A percentile compares a stretch with the other conserved stretches of the same genome.
Conservation (phyloP, 108 stramenopile species). For the Conticribra weissflogii region DNA sequence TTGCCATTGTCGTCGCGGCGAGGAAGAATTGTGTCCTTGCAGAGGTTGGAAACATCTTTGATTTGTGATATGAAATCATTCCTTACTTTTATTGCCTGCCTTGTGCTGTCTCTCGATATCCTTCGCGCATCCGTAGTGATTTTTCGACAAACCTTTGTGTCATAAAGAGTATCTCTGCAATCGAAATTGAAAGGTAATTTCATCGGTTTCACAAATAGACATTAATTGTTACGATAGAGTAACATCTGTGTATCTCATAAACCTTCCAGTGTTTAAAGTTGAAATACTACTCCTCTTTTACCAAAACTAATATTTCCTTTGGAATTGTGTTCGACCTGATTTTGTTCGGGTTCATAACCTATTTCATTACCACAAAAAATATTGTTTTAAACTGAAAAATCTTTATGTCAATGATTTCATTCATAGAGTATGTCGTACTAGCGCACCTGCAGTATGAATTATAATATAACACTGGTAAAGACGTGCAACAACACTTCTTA, state of each 20-base stretch:
- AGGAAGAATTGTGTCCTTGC: not conserved
- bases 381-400: not conserved
- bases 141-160: no score
- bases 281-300: not conserved
- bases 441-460: not conserved
- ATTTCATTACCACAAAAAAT: not conserved
- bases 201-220: no score
- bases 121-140: no score
- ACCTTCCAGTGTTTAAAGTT: not conserved
- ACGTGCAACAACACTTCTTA: no score
- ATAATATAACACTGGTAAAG: no score
- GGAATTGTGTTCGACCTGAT: not conserved
- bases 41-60: not conserved
- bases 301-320: not conserved
- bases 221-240: no score
- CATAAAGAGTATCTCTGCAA: no score
- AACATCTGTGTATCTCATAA: not conserved
- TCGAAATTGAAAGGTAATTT: no score
- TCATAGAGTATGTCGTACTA: not conserved
- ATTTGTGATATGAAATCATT: no score
- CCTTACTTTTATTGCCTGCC: no score
- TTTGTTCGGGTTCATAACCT: not conserved
- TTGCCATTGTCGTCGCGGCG: not conserved
- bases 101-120: no score
- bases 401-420: not conserved